Evolutionary conservation across 225 moss, liverwort and hornwort genomes (phyloP).

Genomic region (Marchantia polymorpha): DNA sequence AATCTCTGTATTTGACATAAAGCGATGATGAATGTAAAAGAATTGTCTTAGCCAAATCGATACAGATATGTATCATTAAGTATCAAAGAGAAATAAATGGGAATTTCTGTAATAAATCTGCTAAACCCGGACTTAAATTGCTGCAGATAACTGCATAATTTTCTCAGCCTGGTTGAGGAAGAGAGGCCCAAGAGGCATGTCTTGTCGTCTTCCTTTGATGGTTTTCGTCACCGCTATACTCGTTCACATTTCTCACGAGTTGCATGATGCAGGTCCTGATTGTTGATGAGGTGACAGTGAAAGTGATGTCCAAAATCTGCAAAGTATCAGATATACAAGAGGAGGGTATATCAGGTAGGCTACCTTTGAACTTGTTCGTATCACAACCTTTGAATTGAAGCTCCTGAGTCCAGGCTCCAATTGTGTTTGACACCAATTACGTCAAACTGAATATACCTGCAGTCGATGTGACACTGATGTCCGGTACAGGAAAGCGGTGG

Average conservation of each 20-base stretch:
- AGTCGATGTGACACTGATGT: neutral
- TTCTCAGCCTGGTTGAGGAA: no score
- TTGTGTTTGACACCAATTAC: neutral
- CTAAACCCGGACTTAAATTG: no score
- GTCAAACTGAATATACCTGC: neutral
- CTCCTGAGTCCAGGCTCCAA: neutral
- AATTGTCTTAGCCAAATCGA: no score
- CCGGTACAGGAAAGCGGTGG: neutral
- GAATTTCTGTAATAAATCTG: no score
- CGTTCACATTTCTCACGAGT: slow-evolving; percentile 9
- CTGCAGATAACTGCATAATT: no score
- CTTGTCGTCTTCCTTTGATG: neutral
- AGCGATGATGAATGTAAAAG: no score
- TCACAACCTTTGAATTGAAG: neutral
- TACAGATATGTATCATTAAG: no score
- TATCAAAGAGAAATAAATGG: no score
- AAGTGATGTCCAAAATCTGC: slow-evolving; percentile 95
- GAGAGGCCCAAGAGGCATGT: neutral
- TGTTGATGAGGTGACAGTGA: slow-evolving; percentile 86
- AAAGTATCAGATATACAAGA: slow-evolving; percentile 96
- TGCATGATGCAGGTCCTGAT: slow-evolving; percentile 75
- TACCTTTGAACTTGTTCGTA: neutral
- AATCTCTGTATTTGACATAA: no score
- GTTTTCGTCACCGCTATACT: neutral
- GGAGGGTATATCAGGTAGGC: slow-evolving; percentile 87